Percentiles rank a stretch among this genome's conserved stretches.
These are phyloP conservation scores for Phaeosphaeriaceae sp. DNA, from an alignment of 2,329 filamentous ascomycete genomes.

Conservation along the genomic window DNA sequence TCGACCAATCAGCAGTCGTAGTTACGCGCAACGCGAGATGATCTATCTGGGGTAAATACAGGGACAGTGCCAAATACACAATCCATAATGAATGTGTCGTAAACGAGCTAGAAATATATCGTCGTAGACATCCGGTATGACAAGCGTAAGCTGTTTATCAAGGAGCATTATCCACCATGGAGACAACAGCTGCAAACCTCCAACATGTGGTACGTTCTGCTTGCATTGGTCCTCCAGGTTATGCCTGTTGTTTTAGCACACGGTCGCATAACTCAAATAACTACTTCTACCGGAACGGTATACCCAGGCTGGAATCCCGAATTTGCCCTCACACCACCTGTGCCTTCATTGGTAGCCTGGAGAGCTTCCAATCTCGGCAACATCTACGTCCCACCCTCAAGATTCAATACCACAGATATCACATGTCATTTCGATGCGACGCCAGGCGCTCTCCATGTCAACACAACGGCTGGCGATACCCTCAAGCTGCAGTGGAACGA, in stretches of 20 bases:
- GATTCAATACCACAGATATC: slow-evolving; percentile 48
- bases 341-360: slow-evolving; percentile 28
- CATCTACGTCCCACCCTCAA: slow-evolving; percentile 27
- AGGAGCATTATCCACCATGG: background rate
- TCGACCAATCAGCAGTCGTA: slow-evolving; percentile 14
- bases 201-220: background rate
- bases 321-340: slow-evolving; percentile 5
- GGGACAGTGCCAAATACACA: slow-evolving; percentile 7
- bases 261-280: slow-evolving; percentile 32
- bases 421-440: slow-evolving; percentile 65
- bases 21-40: slow-evolving; percentile 16
- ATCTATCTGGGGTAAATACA: slow-evolving; percentile 20
- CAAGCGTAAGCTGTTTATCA: background rate
- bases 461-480: slow-evolving; percentile 62
- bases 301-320: slow-evolving; percentile 36
- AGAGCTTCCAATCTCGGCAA: slow-evolving; percentile 33
- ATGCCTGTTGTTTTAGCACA: slow-evolving; percentile 21
- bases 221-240: slow-evolving; percentile 1
- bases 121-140: too few species aligned
- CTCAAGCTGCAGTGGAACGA: slow-evolving; percentile 61
- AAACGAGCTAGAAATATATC: background rate
- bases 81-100: background rate
- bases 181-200: too few species aligned
- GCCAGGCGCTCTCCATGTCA: slow-evolving; percentile 57
- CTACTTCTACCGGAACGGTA: slow-evolving; percentile 18